Evolutionary conservation across 2,329 filamentous ascomycete genomes (phyloP), one percentile per base, ranked within the genome.

Genomic region (Mycogone perniciosa): DNA sequence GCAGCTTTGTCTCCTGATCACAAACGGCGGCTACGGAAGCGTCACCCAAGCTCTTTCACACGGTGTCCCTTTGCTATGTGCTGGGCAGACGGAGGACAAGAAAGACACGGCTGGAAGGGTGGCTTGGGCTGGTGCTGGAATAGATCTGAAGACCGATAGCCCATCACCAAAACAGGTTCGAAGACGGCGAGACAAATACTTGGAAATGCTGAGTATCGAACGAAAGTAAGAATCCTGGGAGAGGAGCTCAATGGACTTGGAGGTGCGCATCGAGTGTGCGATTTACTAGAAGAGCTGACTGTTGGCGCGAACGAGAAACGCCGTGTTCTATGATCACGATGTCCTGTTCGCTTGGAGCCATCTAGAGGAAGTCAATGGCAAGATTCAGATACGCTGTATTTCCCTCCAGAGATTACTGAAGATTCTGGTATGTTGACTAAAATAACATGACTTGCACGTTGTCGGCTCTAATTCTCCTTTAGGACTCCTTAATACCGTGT

Each of bases 1-100:
- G 0, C 63, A 61, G 13, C 60, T 68, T 3, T 54, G 57, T 5
- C 58, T 70, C 5, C 59, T 70, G 11, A 60, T 70, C 40, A 69
- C 67, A 4, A 69, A 70, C 13, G 67, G 67, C 5, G 67, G 67
- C 2, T 70, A 70, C 34, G 67, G 67, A 11, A 68, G 66, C 34
- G 60, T 70, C 45, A 68, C 65, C 0, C 67, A 69, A 31, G 67
- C 67, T 0, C 55, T 69, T 4, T 66, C 63, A 0, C 64, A 67
- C n/a, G 61, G 58, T 27, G 61, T 69, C 1, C 67, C 67, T 4
- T 53, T 69, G 26, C 59, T 69, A 5, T 70, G 67, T 20, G 67
- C 67, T 0, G 67, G 67, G 0, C 67, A 67, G 38, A 62, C 64
- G 1, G 67, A 69, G 31, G 67, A 69, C 8, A 70, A 69, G 55